Evolutionary conservation across 1,139 yeast species (phyloP), one percentile per base, ranked within the genome.

Genomic region (Saccharomyces hybrid): DNA sequence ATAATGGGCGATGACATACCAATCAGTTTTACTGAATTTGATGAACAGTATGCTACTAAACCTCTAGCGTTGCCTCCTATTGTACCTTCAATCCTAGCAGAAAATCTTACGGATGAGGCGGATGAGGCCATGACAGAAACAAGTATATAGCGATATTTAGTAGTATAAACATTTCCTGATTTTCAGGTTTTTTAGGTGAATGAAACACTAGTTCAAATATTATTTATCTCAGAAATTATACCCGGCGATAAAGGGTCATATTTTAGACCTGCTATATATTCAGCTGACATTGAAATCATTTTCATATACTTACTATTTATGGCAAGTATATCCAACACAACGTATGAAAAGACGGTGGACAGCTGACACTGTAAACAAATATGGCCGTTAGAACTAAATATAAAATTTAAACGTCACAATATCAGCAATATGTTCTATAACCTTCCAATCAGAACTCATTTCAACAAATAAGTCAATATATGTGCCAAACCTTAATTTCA

Each of bases 11-110:
- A 72, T 32, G 66, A 66, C 1, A 68, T 65, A 29, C 67, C 69
- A 4, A 68, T 79, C 42, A 80, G 82, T 61, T 82, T 81, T 60
- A 58, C 67, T 9, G 77, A 73, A 34, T 82, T 81, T 70, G 85
- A 82, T 57, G 75, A 73, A 49, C 71, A 69, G 27, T 77, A 72
- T 62, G 73, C 72, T 50, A 74, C 79, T 52, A 77, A 73, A 32
- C 66, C 68, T 2, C 54, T 64, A 29, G 11, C 47, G 9, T 32
- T 31, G 29, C 24, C 24, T 32, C 19, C 51, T 49, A 16, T 38
- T 16, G 44, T 38, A 14, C 5, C 24, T 38, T 38, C 44, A 38
- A 8, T n/a, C 24, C 8, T 38, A 7, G 21, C 24, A 2, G 44
- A 38, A 38, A 2, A 24, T 38, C 24, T 16, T 11, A 9, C 44